Percentiles rank a stretch among this genome's conserved stretches.
Evolutionary conservation across 2,329 filamentous ascomycete genomes (phyloP).

Genomic region (Aspergillus pseudoviridinutans): DNA sequence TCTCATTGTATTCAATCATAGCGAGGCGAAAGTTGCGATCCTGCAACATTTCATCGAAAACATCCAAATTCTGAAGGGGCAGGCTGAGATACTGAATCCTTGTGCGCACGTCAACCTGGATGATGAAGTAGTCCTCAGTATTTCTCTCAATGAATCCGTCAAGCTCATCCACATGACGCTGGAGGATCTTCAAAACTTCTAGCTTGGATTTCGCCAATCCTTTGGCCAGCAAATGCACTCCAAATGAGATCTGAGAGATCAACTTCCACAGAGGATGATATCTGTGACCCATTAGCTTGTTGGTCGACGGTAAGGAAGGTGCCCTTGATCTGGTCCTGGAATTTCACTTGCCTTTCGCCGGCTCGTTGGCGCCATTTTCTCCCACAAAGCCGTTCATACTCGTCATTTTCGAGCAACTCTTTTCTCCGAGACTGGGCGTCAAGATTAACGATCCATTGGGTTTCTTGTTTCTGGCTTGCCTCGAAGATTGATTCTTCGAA

Average conservation of each 20-base stretch:
- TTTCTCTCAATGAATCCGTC: conserved; percentile 86
- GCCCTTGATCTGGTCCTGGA: background rate
- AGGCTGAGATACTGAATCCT: conserved; percentile 76
- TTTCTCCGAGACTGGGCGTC: conserved; percentile 54
- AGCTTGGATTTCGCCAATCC: conserved; percentile 82
- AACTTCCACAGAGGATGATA: conserved; percentile 89
- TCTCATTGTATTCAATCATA: conserved; percentile 81
- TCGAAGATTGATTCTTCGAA: conserved; percentile 46
- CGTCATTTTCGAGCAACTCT: conserved; percentile 62
- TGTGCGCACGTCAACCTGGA: conserved; percentile 72
- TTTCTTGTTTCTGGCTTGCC: conserved; percentile 21
- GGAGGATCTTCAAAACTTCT: conserved; percentile 83
- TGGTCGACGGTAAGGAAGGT: background rate
- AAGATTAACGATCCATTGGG: conserved; percentile 30
- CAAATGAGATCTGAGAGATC: conserved; percentile 88
- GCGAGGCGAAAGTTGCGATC: conserved; percentile 77
- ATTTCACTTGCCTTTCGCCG: conserved; percentile 50
- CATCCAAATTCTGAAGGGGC: conserved; percentile 74
- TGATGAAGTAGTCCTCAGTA: conserved; percentile 77
- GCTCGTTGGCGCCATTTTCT: conserved; percentile 72
- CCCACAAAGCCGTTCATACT: conserved; percentile 67
- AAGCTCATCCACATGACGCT: conserved; percentile 88
- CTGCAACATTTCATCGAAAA: conserved; percentile 84
- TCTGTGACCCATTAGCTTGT: conserved; percentile 33
- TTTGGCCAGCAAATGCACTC: conserved; percentile 80